phyloP scores from a whole-genome alignment of 176 grass and related monocot genomes.

The Poa annua region DNA sequence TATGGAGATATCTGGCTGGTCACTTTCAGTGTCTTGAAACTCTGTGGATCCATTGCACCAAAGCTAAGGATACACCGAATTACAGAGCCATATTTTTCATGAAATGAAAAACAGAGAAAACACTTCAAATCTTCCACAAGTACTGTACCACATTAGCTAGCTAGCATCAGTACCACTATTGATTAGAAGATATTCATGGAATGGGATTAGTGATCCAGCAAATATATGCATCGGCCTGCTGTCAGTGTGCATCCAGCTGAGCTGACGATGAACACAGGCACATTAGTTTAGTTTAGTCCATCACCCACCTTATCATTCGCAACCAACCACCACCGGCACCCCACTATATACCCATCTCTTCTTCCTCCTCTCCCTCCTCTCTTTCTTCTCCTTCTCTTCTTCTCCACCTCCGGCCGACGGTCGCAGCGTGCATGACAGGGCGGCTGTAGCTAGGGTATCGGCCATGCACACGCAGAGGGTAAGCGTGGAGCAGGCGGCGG shows the following conservation, averaged over 20 bases:
- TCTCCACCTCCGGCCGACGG: not conserved
- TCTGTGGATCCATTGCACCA: constrained; percentile 33
- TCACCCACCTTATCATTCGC: constrained; percentile 42
- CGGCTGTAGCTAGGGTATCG: not conserved
- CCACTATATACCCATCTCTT: constrained; percentile 41
- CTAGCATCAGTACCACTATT: no score
- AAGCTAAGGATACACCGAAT: not conserved
- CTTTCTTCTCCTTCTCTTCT: not conserved
- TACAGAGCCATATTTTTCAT: not conserved
- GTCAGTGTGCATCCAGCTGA: constrained; percentile 35
- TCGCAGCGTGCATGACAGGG: constrained; percentile 14
- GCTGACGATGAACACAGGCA: constrained; percentile 4
- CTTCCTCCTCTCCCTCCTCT: constrained; percentile 32
- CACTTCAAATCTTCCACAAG: no score
- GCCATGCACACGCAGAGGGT: constrained; percentile 40
- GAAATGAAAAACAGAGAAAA: not conserved
- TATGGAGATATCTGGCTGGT: not conserved
- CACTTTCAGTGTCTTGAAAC: not conserved
- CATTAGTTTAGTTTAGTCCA: constrained; percentile 12
- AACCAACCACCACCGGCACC: constrained; percentile 27
- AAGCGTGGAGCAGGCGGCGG: constrained; percentile 22
- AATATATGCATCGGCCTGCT: constrained; percentile 23
- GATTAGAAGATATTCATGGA: no score
- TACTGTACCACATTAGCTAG: no score
- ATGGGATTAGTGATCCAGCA: constrained; percentile 2